Evolutionary conservation across 768 basidiomycete species (phyloP).

Genomic region (Naganishia vaughanmartiniae): DNA sequence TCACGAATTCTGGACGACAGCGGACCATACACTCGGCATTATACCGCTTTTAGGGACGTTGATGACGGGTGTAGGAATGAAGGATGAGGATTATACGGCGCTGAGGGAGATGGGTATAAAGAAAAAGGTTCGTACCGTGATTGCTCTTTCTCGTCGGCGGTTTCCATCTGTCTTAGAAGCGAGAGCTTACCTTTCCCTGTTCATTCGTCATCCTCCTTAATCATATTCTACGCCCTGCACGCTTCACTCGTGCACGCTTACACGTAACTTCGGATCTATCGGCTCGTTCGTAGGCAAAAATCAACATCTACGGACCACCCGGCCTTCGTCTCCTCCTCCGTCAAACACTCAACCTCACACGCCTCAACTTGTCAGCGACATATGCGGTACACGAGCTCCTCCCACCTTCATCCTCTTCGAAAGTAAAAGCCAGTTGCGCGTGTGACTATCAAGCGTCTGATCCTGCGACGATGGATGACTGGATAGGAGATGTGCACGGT

Average conservation of each 20-base stretch:
- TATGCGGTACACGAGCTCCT: conserved; percentile 50
- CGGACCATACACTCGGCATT: conserved; percentile 47
- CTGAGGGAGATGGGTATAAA: conserved; percentile 34
- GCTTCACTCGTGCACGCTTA: no score
- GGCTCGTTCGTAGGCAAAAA: conserved; percentile 17
- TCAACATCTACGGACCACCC: conserved; percentile 48
- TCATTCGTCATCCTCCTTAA: no score
- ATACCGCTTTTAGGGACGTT: conserved; percentile 44
- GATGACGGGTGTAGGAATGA: conserved; percentile 42
- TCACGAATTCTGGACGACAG: background rate
- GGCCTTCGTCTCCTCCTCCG: conserved; percentile 44
- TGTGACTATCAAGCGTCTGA: background rate
- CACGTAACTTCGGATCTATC: no score
- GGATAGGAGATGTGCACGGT: conserved; percentile 22
- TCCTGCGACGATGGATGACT: no score
- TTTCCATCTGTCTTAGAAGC: no score
- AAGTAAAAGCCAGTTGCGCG: background rate
- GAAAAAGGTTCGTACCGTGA: conserved; percentile 30
- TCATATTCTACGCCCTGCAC: no score
- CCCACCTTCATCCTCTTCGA: background rate
- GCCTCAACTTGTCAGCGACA: conserved; percentile 38
- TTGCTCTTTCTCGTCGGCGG: background rate
- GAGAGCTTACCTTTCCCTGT: no score
- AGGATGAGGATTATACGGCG: conserved; percentile 34
- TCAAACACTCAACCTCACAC: conserved; percentile 38